Conservation (phyloP, 2,329 filamentous ascomycete species). For the Coniella lustricola region DNA sequence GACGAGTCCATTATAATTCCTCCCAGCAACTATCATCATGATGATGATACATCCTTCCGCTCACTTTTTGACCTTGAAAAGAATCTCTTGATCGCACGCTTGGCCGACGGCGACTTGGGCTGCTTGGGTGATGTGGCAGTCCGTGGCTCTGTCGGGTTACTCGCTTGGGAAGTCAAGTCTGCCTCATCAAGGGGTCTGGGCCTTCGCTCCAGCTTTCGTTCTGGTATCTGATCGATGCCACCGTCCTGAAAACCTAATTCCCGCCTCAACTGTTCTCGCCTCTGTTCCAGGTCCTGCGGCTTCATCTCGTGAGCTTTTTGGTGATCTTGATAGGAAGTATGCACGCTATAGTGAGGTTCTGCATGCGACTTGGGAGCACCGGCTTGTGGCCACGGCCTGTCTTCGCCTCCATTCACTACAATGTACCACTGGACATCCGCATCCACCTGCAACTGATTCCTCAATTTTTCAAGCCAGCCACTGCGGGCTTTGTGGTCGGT, state of each 20-base stretch:
- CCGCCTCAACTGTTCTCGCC: slow-evolving; percentile 15
- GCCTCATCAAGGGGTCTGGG: neutral
- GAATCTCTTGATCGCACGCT: slow-evolving; percentile 16
- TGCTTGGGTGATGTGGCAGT: slow-evolving; percentile 26
- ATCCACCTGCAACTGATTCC: slow-evolving; percentile 48
- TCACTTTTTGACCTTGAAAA: slow-evolving; percentile 24
- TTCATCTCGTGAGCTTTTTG: slow-evolving; percentile 21
- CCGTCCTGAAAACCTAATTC: slow-evolving; percentile 11
- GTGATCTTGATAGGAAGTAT: slow-evolving; percentile 22
- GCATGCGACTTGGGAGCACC: slow-evolving; percentile 1
- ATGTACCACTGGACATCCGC: slow-evolving; percentile 56
- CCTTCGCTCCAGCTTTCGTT: slow-evolving; percentile 6
- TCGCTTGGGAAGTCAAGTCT: neutral
- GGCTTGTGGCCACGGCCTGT: slow-evolving; percentile 37
- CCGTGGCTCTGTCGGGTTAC: slow-evolving; percentile 1
- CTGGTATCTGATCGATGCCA: slow-evolving; percentile 1
- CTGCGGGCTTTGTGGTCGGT: slow-evolving; percentile 26
- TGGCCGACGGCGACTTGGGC: slow-evolving; percentile 28
- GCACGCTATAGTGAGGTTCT: slow-evolving; percentile 12
- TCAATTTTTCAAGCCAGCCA: slow-evolving; percentile 50
- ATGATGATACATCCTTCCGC: neutral
- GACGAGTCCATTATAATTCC: no score
- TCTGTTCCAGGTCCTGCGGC: slow-evolving; percentile 18
- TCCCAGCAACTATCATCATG: no score
- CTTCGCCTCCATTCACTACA: slow-evolving; percentile 55